Conservation (phyloP, 805 yeast species). For the Cyberlindnera lachancei region DNA sequence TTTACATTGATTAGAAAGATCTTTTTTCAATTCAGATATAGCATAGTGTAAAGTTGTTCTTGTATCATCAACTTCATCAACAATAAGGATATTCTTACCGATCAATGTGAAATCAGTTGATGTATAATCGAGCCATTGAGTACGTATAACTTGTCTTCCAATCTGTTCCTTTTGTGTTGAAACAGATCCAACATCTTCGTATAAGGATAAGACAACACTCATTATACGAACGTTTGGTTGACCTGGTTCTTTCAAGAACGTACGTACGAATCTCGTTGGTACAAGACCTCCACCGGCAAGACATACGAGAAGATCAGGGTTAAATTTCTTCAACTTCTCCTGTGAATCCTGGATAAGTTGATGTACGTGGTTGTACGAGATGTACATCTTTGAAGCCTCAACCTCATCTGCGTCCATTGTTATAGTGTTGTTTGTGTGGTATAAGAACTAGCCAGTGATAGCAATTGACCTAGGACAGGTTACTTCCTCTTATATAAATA, state of each 20-base stretch:
- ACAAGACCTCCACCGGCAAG: conserved; percentile 98
- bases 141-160: conserved; percentile 67
- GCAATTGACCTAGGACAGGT: no score
- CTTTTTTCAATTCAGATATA: conserved; percentile 63
- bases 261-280: conserved; percentile 92
- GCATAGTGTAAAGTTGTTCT: conserved; percentile 81
- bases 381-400: conserved; percentile 47
- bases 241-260: conserved; percentile 84
- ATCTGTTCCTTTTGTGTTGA: conserved; percentile 48
- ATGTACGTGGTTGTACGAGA: conserved; percentile 76
- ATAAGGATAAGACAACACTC: conserved; percentile 88
- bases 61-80: conserved; percentile 84
- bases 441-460: no score
- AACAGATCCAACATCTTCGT: conserved; percentile 68
- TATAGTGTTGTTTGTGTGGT: not conserved
- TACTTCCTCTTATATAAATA: no score
- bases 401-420: conserved; percentile 19
- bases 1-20: conserved; percentile 53
- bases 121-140: conserved; percentile 77
- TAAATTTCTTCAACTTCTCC: conserved; percentile 55
- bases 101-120: conserved; percentile 52
- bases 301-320: conserved; percentile 88
- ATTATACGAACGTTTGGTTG: conserved; percentile 85
- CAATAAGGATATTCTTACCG: conserved; percentile 65
- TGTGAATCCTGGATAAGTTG: conserved; percentile 62